Evolutionary conservation across 2,329 filamentous ascomycete species (phyloP), one percentile per base, ranked within the genome.

Genomic region (Epichloe gansuensis): DNA sequence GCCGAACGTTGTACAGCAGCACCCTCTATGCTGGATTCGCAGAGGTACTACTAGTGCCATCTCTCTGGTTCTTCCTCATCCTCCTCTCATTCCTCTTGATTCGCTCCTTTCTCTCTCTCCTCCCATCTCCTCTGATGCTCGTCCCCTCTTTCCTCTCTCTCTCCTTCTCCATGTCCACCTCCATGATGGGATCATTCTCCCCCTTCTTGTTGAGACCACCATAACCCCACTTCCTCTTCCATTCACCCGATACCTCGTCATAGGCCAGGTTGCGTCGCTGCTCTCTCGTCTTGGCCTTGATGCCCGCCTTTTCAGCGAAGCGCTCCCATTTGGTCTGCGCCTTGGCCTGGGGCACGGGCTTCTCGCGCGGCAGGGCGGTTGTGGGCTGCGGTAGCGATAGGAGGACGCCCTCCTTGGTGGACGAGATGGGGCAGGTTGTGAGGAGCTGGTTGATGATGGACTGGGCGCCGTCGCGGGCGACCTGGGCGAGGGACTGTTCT

Each of bases 261-360:
- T 84, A 97, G 52, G 85, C 81, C 61, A 90, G 72, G 72, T 95
- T 77, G 70, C 75, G 69, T 56, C 82, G 78, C 68, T 83, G 77
- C 65, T 93, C 89, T 59, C 85, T 81, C 59, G 81, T 85, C 79
- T 90, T 95, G 70, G 83, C 82, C 73, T 86, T 87, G 72, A 98
- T 97, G 52, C 93, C 93, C 78, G 96, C 95, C 81, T 95, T 95
- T 68, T 83, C 85, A 45, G 93, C 93, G 73, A 98, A 98, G 63
- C 85, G 81, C 74, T 95, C 85, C 93, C 93, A 98, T 68, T 89
- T 95, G 54, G 91, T 97, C 59, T 85, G 85, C 53, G 84, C 75
- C 72, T 90, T 93, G 59, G 82, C 78, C 52, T 81, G 77, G 1
- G 93, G 93, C 8, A 97, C 75, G 9, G 89, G 88, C 71, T 98